Evolutionary conservation across 768 basidiomycete species (phyloP).

Genomic region (Clathrus columnatus): DNA sequence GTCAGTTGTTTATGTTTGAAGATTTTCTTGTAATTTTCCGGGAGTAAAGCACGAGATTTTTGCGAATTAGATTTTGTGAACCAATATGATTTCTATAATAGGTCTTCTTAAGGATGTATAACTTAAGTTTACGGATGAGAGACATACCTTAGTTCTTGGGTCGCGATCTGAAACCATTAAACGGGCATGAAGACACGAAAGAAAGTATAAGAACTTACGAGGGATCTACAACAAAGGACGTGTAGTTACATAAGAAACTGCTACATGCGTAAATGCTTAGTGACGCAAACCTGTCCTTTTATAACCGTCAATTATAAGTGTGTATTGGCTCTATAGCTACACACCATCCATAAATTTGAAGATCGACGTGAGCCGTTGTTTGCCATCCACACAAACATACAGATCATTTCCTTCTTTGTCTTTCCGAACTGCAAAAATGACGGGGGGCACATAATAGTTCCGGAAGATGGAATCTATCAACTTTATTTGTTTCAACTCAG

Average conservation of each 20-base stretch:
- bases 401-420: slow-evolving; percentile 34
- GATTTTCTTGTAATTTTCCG: slow-evolving; percentile 37
- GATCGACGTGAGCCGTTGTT: slow-evolving; percentile 42
- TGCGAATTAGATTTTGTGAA: slow-evolving; percentile 43
- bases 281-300: neutral
- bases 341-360: slow-evolving; percentile 38
- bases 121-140: neutral
- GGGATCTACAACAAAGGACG: neutral
- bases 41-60: slow-evolving; percentile 41
- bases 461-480: slow-evolving; percentile 44
- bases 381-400: slow-evolving; percentile 44
- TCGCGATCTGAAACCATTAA: slow-evolving; percentile 41
- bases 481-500: slow-evolving; percentile 51
- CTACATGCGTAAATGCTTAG: too few relatives aligned
- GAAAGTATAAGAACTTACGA: neutral
- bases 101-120: neutral
- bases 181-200: slow-evolving; percentile 15
- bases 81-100: slow-evolving; percentile 45
- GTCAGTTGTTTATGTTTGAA: slow-evolving; percentile 55
- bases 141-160: slow-evolving; percentile 29
- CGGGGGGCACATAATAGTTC: slow-evolving; percentile 46
- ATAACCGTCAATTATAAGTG: slow-evolving; percentile 34
- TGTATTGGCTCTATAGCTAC: slow-evolving; percentile 31
- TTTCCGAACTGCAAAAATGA: slow-evolving; percentile 35
- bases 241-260: too few relatives aligned